These are phyloP conservation scores for Xylaria multiplex DNA, from an alignment of 2,329 filamentous ascomycete species.

Conservation along the genomic window DNA sequence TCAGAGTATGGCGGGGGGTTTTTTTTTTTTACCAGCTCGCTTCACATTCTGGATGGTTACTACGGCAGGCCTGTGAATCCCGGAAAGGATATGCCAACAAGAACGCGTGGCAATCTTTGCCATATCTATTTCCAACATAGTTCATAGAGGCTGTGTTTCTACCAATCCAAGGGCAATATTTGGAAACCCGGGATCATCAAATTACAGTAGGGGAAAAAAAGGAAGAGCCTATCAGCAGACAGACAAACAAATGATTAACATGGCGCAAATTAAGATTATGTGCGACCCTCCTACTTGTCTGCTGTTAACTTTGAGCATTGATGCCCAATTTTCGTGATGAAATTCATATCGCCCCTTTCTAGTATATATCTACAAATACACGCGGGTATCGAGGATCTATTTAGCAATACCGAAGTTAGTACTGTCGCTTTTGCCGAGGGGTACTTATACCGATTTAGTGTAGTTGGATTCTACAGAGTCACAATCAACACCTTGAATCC, in stretches of 20 bases:
- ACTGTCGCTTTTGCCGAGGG: no score
- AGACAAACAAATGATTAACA: slow-evolving; percentile 15
- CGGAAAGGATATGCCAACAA: slow-evolving; percentile 14
- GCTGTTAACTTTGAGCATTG: slow-evolving; percentile 3
- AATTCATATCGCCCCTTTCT: not conserved
- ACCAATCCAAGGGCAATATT: not conserved
- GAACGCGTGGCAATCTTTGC: slow-evolving; percentile 17
- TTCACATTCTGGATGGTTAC: slow-evolving; percentile 27
- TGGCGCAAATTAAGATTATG: not conserved
- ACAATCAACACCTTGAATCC: no score
- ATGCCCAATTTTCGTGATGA: not conserved
- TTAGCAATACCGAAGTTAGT: no score
- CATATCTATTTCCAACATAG: slow-evolving; percentile 23
- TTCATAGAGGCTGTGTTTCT: slow-evolving; percentile 12
- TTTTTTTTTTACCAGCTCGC: slow-evolving; percentile 11
- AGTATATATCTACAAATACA: no score
- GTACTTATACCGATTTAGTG: no score
- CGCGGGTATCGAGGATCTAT: no score
- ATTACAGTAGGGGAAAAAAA: slow-evolving; percentile 5
- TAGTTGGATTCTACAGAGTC: no score
- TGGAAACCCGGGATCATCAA: slow-evolving; percentile 22
- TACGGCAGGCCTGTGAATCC: slow-evolving; percentile 3
- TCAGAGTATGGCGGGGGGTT: slow-evolving; percentile 42
- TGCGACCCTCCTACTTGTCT: not conserved
- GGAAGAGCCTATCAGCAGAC: slow-evolving; percentile 10